Percentiles rank a stretch among this genome's conserved stretches.
phyloP scores from a whole-genome alignment of 2,329 filamentous ascomycete species.

The Alternaria angustiovoidea region DNA sequence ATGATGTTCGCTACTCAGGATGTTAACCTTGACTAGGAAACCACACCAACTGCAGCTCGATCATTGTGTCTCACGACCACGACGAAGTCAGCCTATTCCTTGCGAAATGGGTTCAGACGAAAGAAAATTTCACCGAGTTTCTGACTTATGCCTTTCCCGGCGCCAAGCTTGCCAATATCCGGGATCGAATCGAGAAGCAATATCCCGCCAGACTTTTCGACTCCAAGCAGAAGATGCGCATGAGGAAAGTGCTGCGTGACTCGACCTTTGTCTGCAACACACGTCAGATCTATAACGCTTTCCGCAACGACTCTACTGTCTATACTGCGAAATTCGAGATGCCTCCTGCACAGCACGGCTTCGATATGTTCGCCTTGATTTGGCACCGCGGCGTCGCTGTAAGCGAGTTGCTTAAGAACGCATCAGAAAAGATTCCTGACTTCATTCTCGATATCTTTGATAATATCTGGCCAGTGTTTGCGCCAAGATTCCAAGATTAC shows the following conservation, averaged over 20 bases:
- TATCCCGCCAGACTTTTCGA: neutral
- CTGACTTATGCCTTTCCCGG: neutral
- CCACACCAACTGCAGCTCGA: neutral
- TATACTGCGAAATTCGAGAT: neutral
- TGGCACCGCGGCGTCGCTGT: neutral
- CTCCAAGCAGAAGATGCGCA: neutral
- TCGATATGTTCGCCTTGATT: neutral
- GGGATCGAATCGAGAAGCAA: neutral
- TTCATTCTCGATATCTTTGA: neutral
- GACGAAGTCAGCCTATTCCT: neutral
- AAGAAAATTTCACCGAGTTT: neutral
- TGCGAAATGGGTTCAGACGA: neutral
- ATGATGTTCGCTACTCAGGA: neutral
- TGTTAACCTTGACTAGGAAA: neutral
- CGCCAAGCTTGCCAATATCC: neutral
- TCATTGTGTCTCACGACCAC: neutral
- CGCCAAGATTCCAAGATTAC: accelerated
- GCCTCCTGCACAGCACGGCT: neutral
- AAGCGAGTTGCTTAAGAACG: neutral
- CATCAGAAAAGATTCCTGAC: neutral
- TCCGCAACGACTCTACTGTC: neutral
- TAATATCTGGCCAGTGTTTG: accelerated
- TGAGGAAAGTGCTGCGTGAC: neutral
- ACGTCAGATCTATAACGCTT: neutral
- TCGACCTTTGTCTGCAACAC: neutral